Conservation (phyloP, 2,329 filamentous ascomycete species). For the Cordyceps cateniannulata region DNA sequence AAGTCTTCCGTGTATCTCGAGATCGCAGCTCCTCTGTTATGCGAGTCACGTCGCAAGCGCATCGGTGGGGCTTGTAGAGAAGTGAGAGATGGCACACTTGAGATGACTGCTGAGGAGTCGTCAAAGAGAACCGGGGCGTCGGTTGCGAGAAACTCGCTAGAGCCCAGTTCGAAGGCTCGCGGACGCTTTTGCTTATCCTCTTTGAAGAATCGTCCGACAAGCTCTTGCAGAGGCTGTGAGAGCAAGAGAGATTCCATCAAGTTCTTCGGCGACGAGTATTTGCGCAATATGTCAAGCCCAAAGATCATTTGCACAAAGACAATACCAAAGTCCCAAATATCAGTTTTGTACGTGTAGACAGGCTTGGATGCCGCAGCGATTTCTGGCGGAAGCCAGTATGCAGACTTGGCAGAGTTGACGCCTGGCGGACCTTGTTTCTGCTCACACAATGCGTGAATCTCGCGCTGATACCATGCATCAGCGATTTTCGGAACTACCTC, state of each 20-base stretch:
- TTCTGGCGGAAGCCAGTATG: slow-evolving; percentile 80
- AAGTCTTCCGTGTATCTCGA: slow-evolving; percentile 87
- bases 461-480: slow-evolving; percentile 64
- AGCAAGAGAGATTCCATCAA: slow-evolving; percentile 66
- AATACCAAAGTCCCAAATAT: slow-evolving; percentile 92
- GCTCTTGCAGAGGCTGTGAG: slow-evolving; percentile 69
- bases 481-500: slow-evolving; percentile 68
- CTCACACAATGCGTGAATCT: slow-evolving; percentile 55
- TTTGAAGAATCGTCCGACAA: slow-evolving; percentile 80
- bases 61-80: slow-evolving; percentile 37
- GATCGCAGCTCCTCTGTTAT: slow-evolving; percentile 41
- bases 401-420: slow-evolving; percentile 60
- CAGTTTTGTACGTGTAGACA: slow-evolving; percentile 69
- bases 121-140: slow-evolving; percentile 53
- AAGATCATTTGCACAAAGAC: slow-evolving; percentile 93
- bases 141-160: slow-evolving; percentile 60
- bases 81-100: slow-evolving; percentile 35
- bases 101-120: slow-evolving; percentile 33
- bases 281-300: slow-evolving; percentile 67
- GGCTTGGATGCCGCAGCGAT: slow-evolving; percentile 55
- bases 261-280: slow-evolving; percentile 71
- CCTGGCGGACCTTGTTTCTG: slow-evolving; percentile 46
- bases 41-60: slow-evolving; percentile 57
- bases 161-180: slow-evolving; percentile 67
- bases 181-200: slow-evolving; percentile 76